Evolutionary conservation across 805 yeast species (phyloP), one percentile per base, ranked within the genome.

Genomic region (Ogataea naganishii): DNA sequence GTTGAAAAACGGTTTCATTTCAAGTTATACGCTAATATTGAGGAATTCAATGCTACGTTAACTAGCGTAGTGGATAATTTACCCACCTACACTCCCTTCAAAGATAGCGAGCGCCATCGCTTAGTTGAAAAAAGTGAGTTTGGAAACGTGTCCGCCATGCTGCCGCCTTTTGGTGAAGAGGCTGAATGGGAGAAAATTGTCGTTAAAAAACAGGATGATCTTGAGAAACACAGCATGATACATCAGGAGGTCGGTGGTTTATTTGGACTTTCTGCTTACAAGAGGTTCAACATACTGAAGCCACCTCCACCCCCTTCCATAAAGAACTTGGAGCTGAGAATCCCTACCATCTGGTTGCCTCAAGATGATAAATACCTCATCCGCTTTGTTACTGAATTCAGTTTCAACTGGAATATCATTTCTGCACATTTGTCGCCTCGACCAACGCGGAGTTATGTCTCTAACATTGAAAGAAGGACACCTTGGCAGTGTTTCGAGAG

Each of bases 401-500:
- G 83, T 7, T 86, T 84, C 60, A 92, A 92, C 49, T 92, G 98
- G 98, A 86, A 79, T 37, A 69, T 88, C 29, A 84, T 92, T 14
- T 75, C 96, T 3, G 81, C 88, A 6, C 83, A 81, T 47, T 60
- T 92, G 51, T 69, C 80, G 26, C 68, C 78, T 2, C 64, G 69
- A 29, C 71, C 85, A 3, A 71, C 84, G 0, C 66, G 74, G 39
- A 72, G 79, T 10, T 86, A 84, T 51, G 71, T 76, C 22, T 81
- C 97, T 1, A 86, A 84, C 46, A 84, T 86, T 34, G 97, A 92
- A 53, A 72, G 96, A 46, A 70, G 98, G 46, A 92, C 97, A 0
- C 94, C 98, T 0, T 92, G 98, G 98, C 97, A 89, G 52, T 89
- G 97, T 52, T 92, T 92, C 60, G 98, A 92, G 55, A 64, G 98